Base-by-base conservation (phyloP, 1,284 basidiomycete genomes). In the Malassezia restricta region DNA sequence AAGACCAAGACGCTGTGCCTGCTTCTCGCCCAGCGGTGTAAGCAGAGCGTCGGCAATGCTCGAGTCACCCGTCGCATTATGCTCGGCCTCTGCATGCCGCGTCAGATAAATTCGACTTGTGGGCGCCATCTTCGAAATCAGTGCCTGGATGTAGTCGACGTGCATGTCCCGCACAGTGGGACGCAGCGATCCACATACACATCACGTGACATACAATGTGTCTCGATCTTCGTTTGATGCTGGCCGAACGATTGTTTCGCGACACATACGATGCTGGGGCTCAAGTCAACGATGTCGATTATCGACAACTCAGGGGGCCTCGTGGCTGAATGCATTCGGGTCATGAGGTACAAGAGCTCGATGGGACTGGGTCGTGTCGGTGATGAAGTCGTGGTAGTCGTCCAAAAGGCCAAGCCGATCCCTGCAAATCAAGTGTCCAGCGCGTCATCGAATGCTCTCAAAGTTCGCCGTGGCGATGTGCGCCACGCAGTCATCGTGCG, bases 271-370 rank as follows among this genome's bases (percentile, higher is more conserved):
- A 73, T 73, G 70, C 58, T 73, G 57, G 68, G 70, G 12, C 66
- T 73, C 56, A 73, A 73, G 58, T 62, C 70, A 42, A 69, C 64
- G 43, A 71, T 73, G 68, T 53, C 65, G 86, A 84, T 91, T 65
- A 94, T 96, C 74, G 92, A 96, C 80, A 98, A 98, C 77, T 92
- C 92, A n/a, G 92, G 92, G 51, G 92, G 87, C 2, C 79, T 96
- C 58, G 78, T 94, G 54, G 85, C 92, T 38, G 92, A 96, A 78
- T 94, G 91, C 69, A 88, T 99, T 74, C 95, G 98, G 74, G 83
- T 98, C 20, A 79, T 96, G 56, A 94, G 95, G 76, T 84, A 87
- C 75, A 96, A 95, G 76, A 87, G 75, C 37, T 87, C 77, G 80
- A 73, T 73, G 40, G 88, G 81, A 80, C 87, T 77, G 81, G 94